phyloP scores from a whole-genome alignment of 2,329 filamentous ascomycete genomes.

The Aspergillus sergii region DNA sequence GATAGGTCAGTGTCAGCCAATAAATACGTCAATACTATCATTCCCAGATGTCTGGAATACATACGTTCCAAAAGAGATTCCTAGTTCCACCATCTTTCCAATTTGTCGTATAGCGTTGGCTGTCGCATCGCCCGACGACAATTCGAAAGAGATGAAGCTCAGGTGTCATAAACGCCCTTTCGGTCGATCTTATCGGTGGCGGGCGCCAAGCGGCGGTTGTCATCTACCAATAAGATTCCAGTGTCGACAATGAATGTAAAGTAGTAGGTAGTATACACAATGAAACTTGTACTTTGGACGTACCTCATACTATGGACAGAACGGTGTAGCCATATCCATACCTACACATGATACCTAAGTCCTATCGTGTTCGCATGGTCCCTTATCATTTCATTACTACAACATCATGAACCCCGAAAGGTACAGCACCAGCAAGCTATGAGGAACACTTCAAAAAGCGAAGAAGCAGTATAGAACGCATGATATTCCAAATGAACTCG shows the following conservation, averaged over 20 bases:
- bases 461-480: not conserved
- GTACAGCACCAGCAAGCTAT: too few species aligned
- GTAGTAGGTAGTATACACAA: not conserved
- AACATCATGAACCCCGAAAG: not conserved
- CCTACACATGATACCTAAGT: too few species aligned
- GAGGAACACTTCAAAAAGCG: not conserved
- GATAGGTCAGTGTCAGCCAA: constrained; percentile 4
- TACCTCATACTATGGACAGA: not conserved
- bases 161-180: constrained; percentile 11
- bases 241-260: not conserved
- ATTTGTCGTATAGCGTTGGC: not conserved
- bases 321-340: too few species aligned
- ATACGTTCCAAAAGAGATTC: constrained; percentile 37
- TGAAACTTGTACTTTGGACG: not conserved
- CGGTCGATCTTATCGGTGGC: constrained; percentile 15
- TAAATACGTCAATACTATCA: not conserved
- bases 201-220: constrained; percentile 18
- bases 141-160: constrained; percentile 12
- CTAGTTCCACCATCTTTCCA: constrained; percentile 30
- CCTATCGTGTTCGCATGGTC: not conserved
- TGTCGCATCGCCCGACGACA: not conserved
- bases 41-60: constrained; percentile 12
- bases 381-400: not conserved
- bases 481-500: not conserved
- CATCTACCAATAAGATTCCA: constrained; percentile 2